A percentile compares a stretch with the other conserved stretches of the same genome.
Conservation (phyloP, 768 basidiomycete genomes). For the Mycena filopes region DNA sequence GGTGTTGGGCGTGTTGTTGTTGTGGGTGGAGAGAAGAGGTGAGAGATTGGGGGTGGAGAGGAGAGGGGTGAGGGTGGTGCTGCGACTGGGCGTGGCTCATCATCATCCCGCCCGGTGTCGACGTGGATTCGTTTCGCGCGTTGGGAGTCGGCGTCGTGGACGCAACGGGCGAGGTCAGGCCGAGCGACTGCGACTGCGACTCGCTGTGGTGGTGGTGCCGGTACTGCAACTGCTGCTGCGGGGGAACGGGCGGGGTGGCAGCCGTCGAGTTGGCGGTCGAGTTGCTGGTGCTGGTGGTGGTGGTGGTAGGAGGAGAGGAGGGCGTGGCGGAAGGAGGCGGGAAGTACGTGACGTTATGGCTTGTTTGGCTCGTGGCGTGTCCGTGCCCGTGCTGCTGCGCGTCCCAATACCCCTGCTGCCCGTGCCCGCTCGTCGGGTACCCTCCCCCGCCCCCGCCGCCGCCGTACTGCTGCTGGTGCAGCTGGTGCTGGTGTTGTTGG, state of each 20-base stretch:
- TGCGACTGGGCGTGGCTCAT: no score
- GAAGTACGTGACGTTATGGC: slow-evolving; percentile 34
- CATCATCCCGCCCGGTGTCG: no score
- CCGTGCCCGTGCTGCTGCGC: background rate
- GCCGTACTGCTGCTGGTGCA: background rate
- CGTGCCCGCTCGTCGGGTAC: no score
- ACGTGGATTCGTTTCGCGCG: no score
- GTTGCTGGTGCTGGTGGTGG: background rate
- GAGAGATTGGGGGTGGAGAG: slow-evolving; percentile 46
- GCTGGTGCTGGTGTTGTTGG: background rate
- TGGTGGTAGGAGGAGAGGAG: slow-evolving; percentile 56
- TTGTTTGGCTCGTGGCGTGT: background rate
- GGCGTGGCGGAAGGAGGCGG: slow-evolving; percentile 49
- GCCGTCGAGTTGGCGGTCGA: background rate
- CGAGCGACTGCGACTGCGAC: no score
- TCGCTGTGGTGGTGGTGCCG: no score
- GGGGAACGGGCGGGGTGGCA: background rate
- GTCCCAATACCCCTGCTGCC: background rate
- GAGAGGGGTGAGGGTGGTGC: no score
- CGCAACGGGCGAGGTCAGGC: no score
- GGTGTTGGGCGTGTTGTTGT: slow-evolving; percentile 10
- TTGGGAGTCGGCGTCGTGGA: no score
- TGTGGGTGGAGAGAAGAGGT: slow-evolving; percentile 24
- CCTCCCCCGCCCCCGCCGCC: background rate
- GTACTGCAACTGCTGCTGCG: slow-evolving; percentile 36